Evolutionary conservation across 2,329 filamentous ascomycete genomes (phyloP).

Genomic region (Magnaporthiopsis rhizophila): DNA sequence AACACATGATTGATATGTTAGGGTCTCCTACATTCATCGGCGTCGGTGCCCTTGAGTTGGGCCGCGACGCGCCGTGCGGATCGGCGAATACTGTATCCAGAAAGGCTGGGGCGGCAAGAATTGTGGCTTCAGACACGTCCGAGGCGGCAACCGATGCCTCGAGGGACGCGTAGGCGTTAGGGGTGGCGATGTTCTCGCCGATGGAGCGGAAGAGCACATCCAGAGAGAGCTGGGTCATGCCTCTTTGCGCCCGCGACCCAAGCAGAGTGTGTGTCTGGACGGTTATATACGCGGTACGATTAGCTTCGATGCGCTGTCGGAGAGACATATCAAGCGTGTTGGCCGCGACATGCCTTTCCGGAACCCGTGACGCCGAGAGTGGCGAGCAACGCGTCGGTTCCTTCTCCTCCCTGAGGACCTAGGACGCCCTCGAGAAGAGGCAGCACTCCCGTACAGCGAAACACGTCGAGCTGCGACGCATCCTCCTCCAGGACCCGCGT

Average conservation of each 20-base stretch:
- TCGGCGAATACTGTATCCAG: slow-evolving; percentile 74
- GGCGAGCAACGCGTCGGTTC: slow-evolving; percentile 81
- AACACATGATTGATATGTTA: slow-evolving; percentile 30
- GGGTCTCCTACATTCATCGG: slow-evolving; percentile 57
- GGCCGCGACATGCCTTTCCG: slow-evolving; percentile 64
- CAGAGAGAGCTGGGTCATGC: slow-evolving; percentile 83
- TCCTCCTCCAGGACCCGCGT: slow-evolving; percentile 88
- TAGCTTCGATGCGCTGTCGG: slow-evolving; percentile 2
- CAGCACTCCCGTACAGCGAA: slow-evolving; percentile 69
- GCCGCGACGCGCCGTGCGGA: slow-evolving; percentile 43
- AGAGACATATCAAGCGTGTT: not conserved
- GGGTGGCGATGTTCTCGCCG: slow-evolving; percentile 60
- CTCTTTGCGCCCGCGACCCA: slow-evolving; percentile 77
- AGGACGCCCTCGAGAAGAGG: slow-evolving; percentile 75
- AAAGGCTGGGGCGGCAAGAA: slow-evolving; percentile 68
- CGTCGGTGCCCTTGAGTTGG: slow-evolving; percentile 58
- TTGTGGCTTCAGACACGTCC: slow-evolving; percentile 72
- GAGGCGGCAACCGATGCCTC: slow-evolving; percentile 68
- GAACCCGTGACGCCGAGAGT: slow-evolving; percentile 92
- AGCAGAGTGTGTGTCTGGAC: slow-evolving; percentile 87
- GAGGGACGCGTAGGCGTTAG: slow-evolving; percentile 47
- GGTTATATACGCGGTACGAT: slow-evolving; percentile 6
- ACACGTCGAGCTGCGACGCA: slow-evolving; percentile 77
- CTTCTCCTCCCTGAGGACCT: slow-evolving; percentile 62
- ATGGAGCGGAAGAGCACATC: slow-evolving; percentile 85